Evolutionary conservation across 345 rosid genomes (phyloP).

Genomic region (Viola odorata): DNA sequence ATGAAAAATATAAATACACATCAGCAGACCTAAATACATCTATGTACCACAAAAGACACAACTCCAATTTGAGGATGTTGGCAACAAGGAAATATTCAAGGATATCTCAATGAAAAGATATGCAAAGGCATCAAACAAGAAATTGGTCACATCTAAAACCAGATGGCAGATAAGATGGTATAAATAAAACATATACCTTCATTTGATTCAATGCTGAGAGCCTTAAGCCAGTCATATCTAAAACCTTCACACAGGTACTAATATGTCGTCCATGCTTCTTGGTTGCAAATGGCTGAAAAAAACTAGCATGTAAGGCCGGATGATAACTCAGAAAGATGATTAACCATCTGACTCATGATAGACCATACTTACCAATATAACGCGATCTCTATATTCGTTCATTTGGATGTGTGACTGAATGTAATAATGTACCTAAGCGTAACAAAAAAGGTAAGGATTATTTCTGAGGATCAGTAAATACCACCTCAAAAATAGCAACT

Average conservation of each 20-base stretch:
- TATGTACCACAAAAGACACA: not conserved
- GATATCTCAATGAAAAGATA: not conserved
- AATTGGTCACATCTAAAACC: not conserved
- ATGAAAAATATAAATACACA: not conserved
- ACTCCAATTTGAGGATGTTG: not conserved
- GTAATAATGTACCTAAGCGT: conserved; percentile 69
- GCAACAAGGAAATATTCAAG: no score
- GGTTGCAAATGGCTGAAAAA: conserved; percentile 40
- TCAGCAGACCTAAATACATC: not conserved
- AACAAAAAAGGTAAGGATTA: not conserved
- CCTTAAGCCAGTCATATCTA: conserved; percentile 89
- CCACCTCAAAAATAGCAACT: not conserved
- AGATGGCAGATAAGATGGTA: not conserved
- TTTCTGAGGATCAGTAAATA: not conserved
- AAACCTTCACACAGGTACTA: conserved; percentile 76
- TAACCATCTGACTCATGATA: not conserved
- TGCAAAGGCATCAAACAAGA: not conserved
- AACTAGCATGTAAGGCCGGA: conserved; percentile 10
- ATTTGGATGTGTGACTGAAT: conserved; percentile 93
- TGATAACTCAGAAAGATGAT: not conserved
- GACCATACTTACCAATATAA: conserved; percentile 63
- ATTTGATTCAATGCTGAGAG: conserved; percentile 85
- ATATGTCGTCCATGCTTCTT: conserved; percentile 69
- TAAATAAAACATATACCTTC: conserved; percentile 40
- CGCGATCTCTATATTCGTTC: conserved; percentile 84